Evolutionary conservation across 768 basidiomycete species (phyloP), one percentile per base, ranked within the genome.

Genomic region (Suillus discolor): DNA sequence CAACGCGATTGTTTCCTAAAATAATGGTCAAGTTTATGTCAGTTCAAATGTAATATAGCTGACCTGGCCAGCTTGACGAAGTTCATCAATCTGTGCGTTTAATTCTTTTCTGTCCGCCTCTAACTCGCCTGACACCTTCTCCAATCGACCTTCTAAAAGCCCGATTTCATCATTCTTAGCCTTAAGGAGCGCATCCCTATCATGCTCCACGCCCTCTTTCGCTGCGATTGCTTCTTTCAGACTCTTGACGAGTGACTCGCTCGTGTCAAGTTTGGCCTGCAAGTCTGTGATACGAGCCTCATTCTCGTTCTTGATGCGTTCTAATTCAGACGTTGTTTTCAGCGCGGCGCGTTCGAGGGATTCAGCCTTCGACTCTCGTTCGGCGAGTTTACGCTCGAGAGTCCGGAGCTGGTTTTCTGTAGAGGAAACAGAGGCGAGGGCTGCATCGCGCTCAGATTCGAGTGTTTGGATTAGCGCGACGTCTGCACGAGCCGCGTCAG

Each of bases 1-100:
- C 13, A 97, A 83, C 23, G 93, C 93, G 66, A 97, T 97, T 0
- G 96, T 94, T 87, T 95, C 94, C 93, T 96, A 72, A 34, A 31
- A 57, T 57, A 61, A 64, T 62, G 25, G 70, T 65, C 61, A 60
- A 25, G 13, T 16, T 25, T 15, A 63, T 18, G 34, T 69, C 23
- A 55, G 63, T 53, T 64, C 23, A 59, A 47, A 60, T 13, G 38
- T 20, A 36, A 55, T 60, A 28, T 15, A 25, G 66, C 82, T 70
- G 72, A 93, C 94, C 82, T 96, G 93, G 42, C 96, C 96, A 31
- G 96, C 97, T 68, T 85, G 83, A 39, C 94, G 85, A 49, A 99
- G 83, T 72, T 95, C 92, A 63, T 97, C 91, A 1, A 97, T 87
- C 70, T 95, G 90, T 0, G 73, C 75, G 15, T 83, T 83, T 42